phyloP scores from a whole-genome alignment of 2,329 filamentous ascomycete species.

The Fusarium luffae region DNA sequence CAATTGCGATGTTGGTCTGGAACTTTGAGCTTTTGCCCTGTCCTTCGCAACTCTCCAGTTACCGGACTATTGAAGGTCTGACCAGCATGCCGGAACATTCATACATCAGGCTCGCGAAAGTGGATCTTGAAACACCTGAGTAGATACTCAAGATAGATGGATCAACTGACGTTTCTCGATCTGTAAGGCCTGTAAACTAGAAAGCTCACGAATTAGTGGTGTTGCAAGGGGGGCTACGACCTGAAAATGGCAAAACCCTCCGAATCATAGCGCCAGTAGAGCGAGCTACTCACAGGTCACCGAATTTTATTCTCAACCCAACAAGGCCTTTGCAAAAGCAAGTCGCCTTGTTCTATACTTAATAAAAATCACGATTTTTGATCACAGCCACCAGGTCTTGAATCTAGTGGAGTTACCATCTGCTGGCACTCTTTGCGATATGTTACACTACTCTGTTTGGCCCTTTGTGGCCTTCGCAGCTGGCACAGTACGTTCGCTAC shows the following conservation, averaged over 20 bases:
- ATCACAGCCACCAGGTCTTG: too few species aligned
- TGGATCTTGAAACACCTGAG: not conserved
- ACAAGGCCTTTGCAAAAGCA: not conserved
- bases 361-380: not conserved
- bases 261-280: not conserved
- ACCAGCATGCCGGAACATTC: not conserved
- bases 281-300: not conserved
- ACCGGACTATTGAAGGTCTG: not conserved
- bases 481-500: not conserved
- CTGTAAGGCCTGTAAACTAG: too few species aligned
- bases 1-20: not conserved
- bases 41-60: not conserved
- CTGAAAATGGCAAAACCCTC: not conserved
- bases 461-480: not conserved
- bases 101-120: not conserved
- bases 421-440: accelerated
- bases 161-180: accelerated
- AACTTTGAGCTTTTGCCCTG: not conserved
- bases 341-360: not conserved
- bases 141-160: not conserved
- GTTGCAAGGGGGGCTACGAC: too few species aligned
- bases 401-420: accelerated
- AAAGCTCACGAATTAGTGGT: not conserved
- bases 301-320: not conserved
- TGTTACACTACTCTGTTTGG: not conserved